Percentiles rank a stretch among this genome's conserved stretches.
These are phyloP conservation scores for Flaveria floridana DNA, from an alignment of 140 eudicot genomes.

Conservation along the genomic window DNA sequence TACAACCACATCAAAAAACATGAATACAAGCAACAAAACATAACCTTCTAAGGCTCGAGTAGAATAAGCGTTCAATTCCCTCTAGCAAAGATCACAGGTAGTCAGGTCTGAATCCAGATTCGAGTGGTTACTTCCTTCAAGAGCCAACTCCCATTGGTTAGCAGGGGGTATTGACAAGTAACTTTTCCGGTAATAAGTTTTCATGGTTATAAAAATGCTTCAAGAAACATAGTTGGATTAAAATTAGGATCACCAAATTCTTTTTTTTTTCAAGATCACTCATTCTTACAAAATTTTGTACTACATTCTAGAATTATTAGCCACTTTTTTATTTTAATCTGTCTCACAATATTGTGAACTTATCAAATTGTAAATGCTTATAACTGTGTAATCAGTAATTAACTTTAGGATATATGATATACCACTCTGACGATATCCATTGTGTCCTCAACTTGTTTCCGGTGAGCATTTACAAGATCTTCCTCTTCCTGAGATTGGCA, in stretches of 20 bases:
- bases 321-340: neutral
- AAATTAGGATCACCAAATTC: neutral
- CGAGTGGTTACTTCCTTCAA: no score
- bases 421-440: constrained; percentile 97
- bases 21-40: neutral
- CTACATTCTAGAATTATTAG: neutral
- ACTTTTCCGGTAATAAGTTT: neutral
- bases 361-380: neutral
- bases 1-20: constrained; percentile 29
- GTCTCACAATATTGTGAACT: neutral
- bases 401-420: neutral
- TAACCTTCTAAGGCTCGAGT: neutral
- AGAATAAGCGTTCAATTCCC: no score
- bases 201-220: neutral
- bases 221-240: neutral
- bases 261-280: neutral
- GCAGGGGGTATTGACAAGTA: no score
- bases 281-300: neutral
- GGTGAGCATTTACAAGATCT: constrained; percentile 93
- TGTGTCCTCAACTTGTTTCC: constrained; percentile 96
- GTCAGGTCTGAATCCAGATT: no score
- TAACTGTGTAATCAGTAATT: neutral
- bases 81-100: no score
- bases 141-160: no score
- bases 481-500: constrained; percentile 74